Evolutionary conservation across 2,329 filamentous ascomycete genomes (phyloP).

Genomic region (Penicillium sp.): DNA sequence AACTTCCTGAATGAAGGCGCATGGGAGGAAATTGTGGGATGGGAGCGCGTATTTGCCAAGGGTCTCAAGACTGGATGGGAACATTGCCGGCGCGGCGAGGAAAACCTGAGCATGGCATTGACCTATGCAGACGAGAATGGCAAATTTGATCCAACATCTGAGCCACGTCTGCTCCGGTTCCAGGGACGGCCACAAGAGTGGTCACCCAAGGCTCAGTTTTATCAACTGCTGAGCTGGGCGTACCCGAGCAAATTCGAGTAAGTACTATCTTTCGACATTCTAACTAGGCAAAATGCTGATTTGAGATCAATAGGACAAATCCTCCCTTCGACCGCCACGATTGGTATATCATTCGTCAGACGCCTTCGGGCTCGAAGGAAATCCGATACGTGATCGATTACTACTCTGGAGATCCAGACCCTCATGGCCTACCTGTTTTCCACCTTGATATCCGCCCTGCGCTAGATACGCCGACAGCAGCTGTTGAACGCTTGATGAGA

Average conservation of each 20-base stretch:
- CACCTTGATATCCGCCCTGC: constrained; percentile 92
- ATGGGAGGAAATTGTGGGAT: constrained; percentile 90
- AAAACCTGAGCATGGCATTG: constrained; percentile 58
- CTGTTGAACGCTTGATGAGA: constrained; percentile 76
- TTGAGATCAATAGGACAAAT: constrained; percentile 58
- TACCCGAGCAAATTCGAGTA: constrained; percentile 79
- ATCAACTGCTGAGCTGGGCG: constrained; percentile 74
- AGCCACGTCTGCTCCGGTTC: constrained; percentile 79
- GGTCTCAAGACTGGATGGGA: constrained; percentile 73
- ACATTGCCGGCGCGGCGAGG: constrained; percentile 71
- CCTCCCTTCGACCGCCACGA: constrained; percentile 96
- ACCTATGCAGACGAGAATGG: constrained; percentile 50
- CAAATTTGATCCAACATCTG: constrained; percentile 36
- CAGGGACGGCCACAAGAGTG: constrained; percentile 84
- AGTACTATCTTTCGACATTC: constrained; percentile 29
- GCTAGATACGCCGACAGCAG: constrained; percentile 73
- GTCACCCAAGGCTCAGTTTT: constrained; percentile 85
- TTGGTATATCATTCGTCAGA: constrained; percentile 82
- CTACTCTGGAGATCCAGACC: constrained; percentile 79
- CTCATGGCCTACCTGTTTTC: constrained; percentile 88
- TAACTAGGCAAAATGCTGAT: constrained; percentile 9
- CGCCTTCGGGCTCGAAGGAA: constrained; percentile 67
- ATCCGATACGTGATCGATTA: constrained; percentile 97
- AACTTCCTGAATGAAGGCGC: constrained; percentile 98
- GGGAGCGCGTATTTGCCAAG: constrained; percentile 80